Conservation (phyloP, 495 filamentous ascomycete species). For the Friedmanniomyces simplex region DNA sequence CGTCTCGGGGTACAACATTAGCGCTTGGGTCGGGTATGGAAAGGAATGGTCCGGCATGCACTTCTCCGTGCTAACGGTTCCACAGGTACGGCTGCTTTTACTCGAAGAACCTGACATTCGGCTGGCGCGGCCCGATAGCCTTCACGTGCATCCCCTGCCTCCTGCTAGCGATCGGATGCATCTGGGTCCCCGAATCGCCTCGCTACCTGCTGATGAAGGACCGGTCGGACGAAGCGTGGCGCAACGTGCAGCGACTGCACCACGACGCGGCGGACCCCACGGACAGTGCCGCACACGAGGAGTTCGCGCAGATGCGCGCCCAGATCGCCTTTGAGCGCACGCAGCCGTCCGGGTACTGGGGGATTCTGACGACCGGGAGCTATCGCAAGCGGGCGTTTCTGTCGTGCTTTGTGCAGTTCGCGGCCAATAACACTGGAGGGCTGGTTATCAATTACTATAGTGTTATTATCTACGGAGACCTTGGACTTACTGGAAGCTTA, state of each 20-base stretch:
- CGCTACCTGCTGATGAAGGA: slow-evolving; percentile 30
- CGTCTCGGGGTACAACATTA: slow-evolving; percentile 58
- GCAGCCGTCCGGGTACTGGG: slow-evolving; percentile 20
- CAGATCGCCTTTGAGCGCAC: slow-evolving; percentile 23
- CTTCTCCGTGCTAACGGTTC: not conserved
- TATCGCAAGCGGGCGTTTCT: slow-evolving; percentile 26
- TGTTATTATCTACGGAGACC: slow-evolving; percentile 5
- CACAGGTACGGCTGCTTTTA: slow-evolving; percentile 53
- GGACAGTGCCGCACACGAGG: slow-evolving; percentile 36
- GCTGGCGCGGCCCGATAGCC: slow-evolving; percentile 60
- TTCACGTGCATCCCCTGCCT: slow-evolving; percentile 57
- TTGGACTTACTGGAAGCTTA: not conserved
- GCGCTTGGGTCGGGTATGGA: not conserved
- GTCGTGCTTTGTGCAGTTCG: slow-evolving; percentile 22
- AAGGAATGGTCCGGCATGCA: no score
- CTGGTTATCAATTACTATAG: slow-evolving; percentile 23
- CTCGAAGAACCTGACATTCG: slow-evolving; percentile 59
- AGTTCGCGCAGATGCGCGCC: slow-evolving; percentile 22
- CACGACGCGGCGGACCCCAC: slow-evolving; percentile 47
- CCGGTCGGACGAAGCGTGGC: slow-evolving; percentile 37
- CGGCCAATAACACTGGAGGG: slow-evolving; percentile 21
- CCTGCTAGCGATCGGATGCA: slow-evolving; percentile 46
- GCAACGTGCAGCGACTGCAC: slow-evolving; percentile 38
- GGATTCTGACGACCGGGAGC: slow-evolving; percentile 15
- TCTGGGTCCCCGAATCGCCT: slow-evolving; percentile 43